These are phyloP conservation scores for Cyclotella cryptica DNA, from an alignment of 108 stramenopile genomes.

Conservation along the genomic window DNA sequence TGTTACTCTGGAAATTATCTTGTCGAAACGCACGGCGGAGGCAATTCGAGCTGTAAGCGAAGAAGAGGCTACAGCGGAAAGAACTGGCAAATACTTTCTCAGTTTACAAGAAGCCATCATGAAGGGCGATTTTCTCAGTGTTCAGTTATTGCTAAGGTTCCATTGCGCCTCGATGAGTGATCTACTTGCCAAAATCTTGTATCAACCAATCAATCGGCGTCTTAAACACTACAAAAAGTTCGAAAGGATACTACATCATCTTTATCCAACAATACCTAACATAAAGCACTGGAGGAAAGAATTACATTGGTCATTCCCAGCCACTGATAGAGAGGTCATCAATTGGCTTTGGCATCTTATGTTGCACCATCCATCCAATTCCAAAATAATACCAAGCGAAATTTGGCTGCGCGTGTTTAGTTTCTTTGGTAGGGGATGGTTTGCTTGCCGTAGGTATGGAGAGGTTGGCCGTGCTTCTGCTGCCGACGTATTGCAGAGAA, in stretches of 20 bases:
- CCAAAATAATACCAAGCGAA: slow-evolving; percentile 15
- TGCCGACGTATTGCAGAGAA: background rate
- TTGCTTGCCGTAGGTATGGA: slow-evolving; percentile 3
- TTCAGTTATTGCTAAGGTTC: slow-evolving; percentile 9
- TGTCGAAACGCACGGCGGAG: slow-evolving; percentile 21
- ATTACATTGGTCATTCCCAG: slow-evolving; percentile 37
- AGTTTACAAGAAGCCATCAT: slow-evolving; percentile 17
- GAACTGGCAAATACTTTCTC: slow-evolving; percentile 13
- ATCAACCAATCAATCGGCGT: slow-evolving; percentile 3
- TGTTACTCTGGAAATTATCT: slow-evolving; percentile 22
- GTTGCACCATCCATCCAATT: background rate
- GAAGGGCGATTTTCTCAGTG: slow-evolving; percentile 22
- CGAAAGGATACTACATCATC: background rate
- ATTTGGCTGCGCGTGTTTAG: slow-evolving; percentile 23
- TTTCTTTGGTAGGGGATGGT: slow-evolving; percentile 26
- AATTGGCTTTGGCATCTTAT: slow-evolving; percentile 35
- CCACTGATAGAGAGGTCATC: slow-evolving; percentile 22
- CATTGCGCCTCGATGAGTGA: slow-evolving; percentile 15
- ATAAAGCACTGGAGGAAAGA: slow-evolving; percentile 30
- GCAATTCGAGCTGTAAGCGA: slow-evolving; percentile 15
- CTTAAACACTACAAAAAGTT: background rate
- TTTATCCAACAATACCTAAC: slow-evolving; percentile 22
- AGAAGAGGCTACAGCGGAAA: background rate
- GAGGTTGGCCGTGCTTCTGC: background rate
- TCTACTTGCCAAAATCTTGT: background rate